Evolutionary conservation across 2,329 filamentous ascomycete genomes (phyloP), one percentile per base, ranked within the genome.

Genomic region (Diaporthe citri): DNA sequence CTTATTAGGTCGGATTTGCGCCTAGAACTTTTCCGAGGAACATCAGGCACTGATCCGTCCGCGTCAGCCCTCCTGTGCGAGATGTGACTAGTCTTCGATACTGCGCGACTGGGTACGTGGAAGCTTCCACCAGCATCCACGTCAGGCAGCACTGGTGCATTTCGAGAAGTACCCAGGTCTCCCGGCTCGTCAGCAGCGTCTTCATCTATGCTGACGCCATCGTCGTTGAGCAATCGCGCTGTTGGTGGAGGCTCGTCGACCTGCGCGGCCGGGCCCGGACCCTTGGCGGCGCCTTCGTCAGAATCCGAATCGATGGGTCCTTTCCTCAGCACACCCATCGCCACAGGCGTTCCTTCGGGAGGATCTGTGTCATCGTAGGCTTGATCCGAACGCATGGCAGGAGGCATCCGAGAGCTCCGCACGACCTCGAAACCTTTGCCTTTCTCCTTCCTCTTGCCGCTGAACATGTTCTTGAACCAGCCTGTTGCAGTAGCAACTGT

Each of bases 351-450:
- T 2, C 91, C 91, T 79, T 93, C 90, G 0, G 90, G 90, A 2
- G 90, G 94, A 0, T 91, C 90, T 70, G 94, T 93, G 74, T 93
- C 88, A 55, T 90, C 91, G 74, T 91, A 89, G 41, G 90, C 88
- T 39, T 84, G 88, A 80, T 83, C 87, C 78, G 86, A 85, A 77
- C 88, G 89, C 87, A 95, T 93, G 74, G 93, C 92, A 9, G 94
- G 93, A 3, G 95, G 95, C 86, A 97, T 95, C 73, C 96, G 91
- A 10, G 95, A 91, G 82, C 96, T 98, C 80, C 97, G 88, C 22
- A 99, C 96, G 7, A 99, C 97, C 82, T 98, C 97, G 79, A 99
- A 99, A 0, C 97, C 97, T 84, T 98, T 98, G 78, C 93, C 93
- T 84, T 97, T 97, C 78, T 98, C 96, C 81, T 98, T 98, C 9